phyloP scores from a whole-genome alignment of 139 green algal species.

The Volvox africanus region DNA sequence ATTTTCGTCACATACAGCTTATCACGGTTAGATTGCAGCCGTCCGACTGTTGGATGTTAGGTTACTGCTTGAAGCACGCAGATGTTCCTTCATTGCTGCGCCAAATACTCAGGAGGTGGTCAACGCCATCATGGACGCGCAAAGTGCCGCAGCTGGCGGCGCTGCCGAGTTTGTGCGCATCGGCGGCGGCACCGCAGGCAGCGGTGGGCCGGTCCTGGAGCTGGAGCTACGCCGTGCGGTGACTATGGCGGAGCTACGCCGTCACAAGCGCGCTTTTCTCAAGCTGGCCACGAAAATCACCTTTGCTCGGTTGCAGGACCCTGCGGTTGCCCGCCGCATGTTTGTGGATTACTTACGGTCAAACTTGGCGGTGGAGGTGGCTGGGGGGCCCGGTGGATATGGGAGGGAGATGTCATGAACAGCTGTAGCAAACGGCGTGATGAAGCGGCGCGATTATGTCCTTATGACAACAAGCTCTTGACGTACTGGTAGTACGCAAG shows the following conservation, averaged over 20 bases:
- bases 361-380: background rate
- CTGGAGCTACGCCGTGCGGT: constrained; percentile 30
- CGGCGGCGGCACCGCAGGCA: constrained; percentile 3
- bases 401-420: no score
- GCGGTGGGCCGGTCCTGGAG: constrained; percentile 41
- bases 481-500: no score
- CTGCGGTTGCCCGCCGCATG: constrained; percentile 71
- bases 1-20: no score
- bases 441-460: no score
- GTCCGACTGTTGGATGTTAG: no score
- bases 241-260: constrained; percentile 78
- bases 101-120: constrained; percentile 71
- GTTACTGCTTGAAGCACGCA: no score
- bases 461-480: no score
- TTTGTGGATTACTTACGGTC: constrained; percentile 89
- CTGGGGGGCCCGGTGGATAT: background rate
- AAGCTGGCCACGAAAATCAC: constrained; percentile 86
- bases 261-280: constrained; percentile 90
- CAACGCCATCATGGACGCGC: constrained; percentile 73
- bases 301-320: constrained; percentile 65
- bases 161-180: constrained; percentile 66
- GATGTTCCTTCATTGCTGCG: background rate
- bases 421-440: no score
- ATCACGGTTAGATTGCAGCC: no score
- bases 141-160: constrained; percentile 61